These are phyloP conservation scores for Groenewaldozyma sp. DNA, from an alignment of 1,139 yeast species.

Conservation along the genomic window DNA sequence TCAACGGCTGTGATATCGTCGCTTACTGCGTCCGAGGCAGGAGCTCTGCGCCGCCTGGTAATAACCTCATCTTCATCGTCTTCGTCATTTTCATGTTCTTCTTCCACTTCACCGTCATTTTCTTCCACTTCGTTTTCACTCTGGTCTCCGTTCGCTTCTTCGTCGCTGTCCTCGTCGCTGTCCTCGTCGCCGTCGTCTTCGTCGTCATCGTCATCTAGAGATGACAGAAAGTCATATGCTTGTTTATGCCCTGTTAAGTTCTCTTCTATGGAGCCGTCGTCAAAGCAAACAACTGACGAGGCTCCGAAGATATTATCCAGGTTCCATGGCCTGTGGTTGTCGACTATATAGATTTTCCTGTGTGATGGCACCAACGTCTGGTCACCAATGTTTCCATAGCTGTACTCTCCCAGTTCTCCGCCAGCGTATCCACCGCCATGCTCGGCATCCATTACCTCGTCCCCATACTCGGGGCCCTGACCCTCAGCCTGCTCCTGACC, in stretches of 20 bases:
- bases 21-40: constrained; percentile 3
- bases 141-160: constrained; percentile 19
- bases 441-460: constrained; percentile 12
- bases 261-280: constrained; percentile 63
- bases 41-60: not conserved
- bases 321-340: constrained; percentile 95
- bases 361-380: constrained; percentile 21
- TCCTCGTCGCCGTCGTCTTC: constrained; percentile 21
- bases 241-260: constrained; percentile 18
- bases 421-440: constrained; percentile 15
- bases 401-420: too few species aligned
- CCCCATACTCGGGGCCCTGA: constrained; percentile 10
- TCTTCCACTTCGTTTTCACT: constrained; percentile 31
- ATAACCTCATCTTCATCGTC: constrained; percentile 29
- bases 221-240: constrained; percentile 23
- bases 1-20: constrained; percentile 10
- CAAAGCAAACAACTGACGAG: constrained; percentile 69
- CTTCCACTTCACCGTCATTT: constrained; percentile 21
- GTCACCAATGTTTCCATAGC: constrained; percentile 14
- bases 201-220: constrained; percentile 27
- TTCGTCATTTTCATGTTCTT: constrained; percentile 22
- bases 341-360: constrained; percentile 66
- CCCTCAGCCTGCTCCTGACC: constrained; percentile 36
- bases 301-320: constrained; percentile 86
- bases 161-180: constrained; percentile 12